phyloP scores from a whole-genome alignment of 1,139 yeast species.

The Blastobotrys persicus region DNA sequence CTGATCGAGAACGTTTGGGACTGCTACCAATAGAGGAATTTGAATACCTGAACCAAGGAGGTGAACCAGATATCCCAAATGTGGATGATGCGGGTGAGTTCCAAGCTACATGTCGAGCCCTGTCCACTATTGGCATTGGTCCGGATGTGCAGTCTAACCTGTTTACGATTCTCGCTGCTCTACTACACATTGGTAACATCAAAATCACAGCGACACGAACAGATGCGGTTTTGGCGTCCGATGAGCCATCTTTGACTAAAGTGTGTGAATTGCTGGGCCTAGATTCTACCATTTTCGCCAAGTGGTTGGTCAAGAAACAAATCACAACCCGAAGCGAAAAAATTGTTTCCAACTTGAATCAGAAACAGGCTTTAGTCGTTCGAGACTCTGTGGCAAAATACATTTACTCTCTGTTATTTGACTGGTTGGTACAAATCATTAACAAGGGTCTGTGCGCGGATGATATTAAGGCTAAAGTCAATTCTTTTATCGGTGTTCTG shows the following conservation, averaged over 20 bases:
- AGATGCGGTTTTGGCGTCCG: slow-evolving; percentile 78
- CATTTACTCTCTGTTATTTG: slow-evolving; percentile 87
- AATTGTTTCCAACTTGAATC: slow-evolving; percentile 78
- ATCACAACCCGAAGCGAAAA: slow-evolving; percentile 91
- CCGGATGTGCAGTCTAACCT: slow-evolving; percentile 61
- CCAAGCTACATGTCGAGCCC: slow-evolving; percentile 68
- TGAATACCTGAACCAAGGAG: slow-evolving; percentile 89
- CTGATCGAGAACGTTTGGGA: slow-evolving; percentile 56
- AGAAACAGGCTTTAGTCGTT: slow-evolving; percentile 84
- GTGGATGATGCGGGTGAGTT: slow-evolving; percentile 84
- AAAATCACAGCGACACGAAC: slow-evolving; percentile 82
- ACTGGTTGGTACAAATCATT: slow-evolving; percentile 88
- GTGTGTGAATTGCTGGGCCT: slow-evolving; percentile 87
- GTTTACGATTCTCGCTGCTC: slow-evolving; percentile 79
- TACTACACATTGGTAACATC: slow-evolving; percentile 91
- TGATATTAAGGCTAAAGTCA: slow-evolving; percentile 51
- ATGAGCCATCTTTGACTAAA: slow-evolving; percentile 78
- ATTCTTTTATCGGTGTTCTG: slow-evolving; percentile 88
- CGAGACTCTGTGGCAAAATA: slow-evolving; percentile 95
- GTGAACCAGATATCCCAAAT: slow-evolving; percentile 66
- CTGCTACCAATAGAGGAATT: slow-evolving; percentile 63
- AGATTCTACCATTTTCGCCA: slow-evolving; percentile 69
- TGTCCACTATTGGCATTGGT: slow-evolving; percentile 72
- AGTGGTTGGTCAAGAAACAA: slow-evolving; percentile 93
- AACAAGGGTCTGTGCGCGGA: slow-evolving; percentile 78